A percentile compares a stretch with the other conserved stretches of the same genome.
These are phyloP conservation scores for Brassica nigra DNA, from an alignment of 345 rosid genomes.

Conservation along the genomic window DNA sequence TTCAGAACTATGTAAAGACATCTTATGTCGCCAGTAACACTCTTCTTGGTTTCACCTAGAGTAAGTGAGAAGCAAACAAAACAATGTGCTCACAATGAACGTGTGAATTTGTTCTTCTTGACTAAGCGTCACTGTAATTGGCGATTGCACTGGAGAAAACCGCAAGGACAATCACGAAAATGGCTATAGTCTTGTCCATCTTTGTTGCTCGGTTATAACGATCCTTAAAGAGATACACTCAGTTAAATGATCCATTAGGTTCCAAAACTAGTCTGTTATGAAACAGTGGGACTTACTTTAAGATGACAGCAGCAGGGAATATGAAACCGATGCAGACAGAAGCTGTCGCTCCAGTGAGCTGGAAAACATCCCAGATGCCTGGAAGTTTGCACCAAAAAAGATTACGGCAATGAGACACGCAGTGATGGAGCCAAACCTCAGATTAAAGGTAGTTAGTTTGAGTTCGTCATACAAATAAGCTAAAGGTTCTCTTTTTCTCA, in stretches of 20 bases:
- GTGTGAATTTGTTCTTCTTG: conserved; percentile 44
- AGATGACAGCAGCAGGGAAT: conserved; percentile 82
- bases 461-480: too few species aligned
- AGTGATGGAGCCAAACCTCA: conserved; percentile 69
- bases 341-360: conserved; percentile 93
- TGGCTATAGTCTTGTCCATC: conserved; percentile 62
- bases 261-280: neutral
- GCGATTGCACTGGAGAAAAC: conserved; percentile 76
- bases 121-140: conserved; percentile 75
- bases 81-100: neutral
- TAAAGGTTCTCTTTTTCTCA: too few species aligned
- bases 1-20: too few species aligned
- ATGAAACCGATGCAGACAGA: conserved; percentile 95
- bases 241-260: neutral
- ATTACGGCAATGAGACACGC: conserved; percentile 57
- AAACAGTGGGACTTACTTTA: conserved; percentile 49
- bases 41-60: neutral
- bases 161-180: conserved; percentile 74
- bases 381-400: conserved; percentile 85
- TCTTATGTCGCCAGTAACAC: too few species aligned
- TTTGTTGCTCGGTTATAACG: conserved; percentile 68
- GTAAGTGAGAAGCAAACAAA: conserved; percentile 1
- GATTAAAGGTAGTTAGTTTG: conserved; percentile 48
- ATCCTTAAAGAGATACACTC: conserved; percentile 52
- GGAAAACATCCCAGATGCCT: conserved; percentile 98